A percentile compares a stretch with the other conserved stretches of the same genome.
Evolutionary conservation across 192 early-diverging fungal genomes (phyloP).

Genomic region (Pilaira anomala): DNA sequence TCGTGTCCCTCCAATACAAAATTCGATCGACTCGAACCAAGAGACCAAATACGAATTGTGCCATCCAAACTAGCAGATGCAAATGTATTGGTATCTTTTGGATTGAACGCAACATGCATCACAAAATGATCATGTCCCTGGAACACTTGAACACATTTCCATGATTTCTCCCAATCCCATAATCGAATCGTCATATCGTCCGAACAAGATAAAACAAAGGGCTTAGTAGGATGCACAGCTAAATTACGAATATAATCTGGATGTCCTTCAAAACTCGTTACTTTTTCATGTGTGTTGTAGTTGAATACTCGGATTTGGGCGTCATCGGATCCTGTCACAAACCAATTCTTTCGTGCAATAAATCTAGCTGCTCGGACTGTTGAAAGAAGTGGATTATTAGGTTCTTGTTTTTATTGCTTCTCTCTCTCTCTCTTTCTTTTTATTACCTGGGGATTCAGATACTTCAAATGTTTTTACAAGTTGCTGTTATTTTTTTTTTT

Average conservation of each 20-base stretch:
- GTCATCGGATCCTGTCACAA: constrained; percentile 94
- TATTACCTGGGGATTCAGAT: constrained; percentile 80
- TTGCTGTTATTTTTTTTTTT: constrained; percentile 44
- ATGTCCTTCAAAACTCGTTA: constrained; percentile 93
- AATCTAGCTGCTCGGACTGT: constrained; percentile 93
- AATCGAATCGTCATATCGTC: constrained; percentile 97
- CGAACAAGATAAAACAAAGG: constrained; percentile 87
- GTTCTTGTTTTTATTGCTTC: background rate
- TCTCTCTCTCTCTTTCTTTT: background rate
- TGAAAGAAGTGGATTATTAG: constrained; percentile 26
- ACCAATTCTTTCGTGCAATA: constrained; percentile 94
- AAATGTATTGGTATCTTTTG: constrained; percentile 98
- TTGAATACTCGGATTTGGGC: constrained; percentile 97
- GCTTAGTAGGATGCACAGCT: constrained; percentile 92
- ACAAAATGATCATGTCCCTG: constrained; percentile 97
- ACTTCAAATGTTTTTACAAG: constrained; percentile 97
- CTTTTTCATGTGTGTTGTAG: constrained; percentile 99
- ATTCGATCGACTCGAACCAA: constrained; percentile 89
- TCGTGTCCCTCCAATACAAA: constrained; percentile 96
- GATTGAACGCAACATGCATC: constrained; percentile 95
- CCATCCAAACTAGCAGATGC: constrained; percentile 95
- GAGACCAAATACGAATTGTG: constrained; percentile 95
- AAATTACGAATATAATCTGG: constrained; percentile 94
- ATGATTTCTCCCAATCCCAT: constrained; percentile 99
- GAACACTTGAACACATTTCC: constrained; percentile 93